These are phyloP conservation scores for Phytophthora melonis DNA, from an alignment of 352 stramenopile species.

Conservation along the genomic window DNA sequence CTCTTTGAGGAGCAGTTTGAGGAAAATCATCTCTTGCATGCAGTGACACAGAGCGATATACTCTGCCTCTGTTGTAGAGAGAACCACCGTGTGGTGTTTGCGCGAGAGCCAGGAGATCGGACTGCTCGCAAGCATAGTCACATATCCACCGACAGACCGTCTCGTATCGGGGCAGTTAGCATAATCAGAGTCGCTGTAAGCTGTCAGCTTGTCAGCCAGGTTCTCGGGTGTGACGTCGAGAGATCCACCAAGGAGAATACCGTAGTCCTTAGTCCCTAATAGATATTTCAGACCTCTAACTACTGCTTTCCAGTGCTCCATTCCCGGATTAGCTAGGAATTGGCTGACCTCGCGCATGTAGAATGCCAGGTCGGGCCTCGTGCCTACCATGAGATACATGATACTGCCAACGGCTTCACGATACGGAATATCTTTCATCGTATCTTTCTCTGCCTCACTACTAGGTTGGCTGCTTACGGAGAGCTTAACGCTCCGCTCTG, in stretches of 20 bases:
- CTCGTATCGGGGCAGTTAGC: too few species aligned
- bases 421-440: constrained; percentile 28
- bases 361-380: constrained; percentile 23
- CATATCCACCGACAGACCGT: too few species aligned
- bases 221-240: too few species aligned
- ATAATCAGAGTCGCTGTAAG: too few species aligned
- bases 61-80: constrained; percentile 2
- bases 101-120: constrained; percentile 16
- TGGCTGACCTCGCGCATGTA: constrained; percentile 32
- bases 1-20: constrained; percentile 10
- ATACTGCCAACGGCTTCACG: constrained; percentile 28
- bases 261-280: too few species aligned
- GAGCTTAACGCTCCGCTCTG: constrained; percentile 22
- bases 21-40: constrained; percentile 15
- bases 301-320: too few species aligned
- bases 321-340: constrained; percentile 29
- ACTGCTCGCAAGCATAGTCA: too few species aligned
- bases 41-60: constrained; percentile 10
- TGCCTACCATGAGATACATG: constrained; percentile 34
- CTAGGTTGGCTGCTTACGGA: constrained; percentile 10
- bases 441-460: constrained; percentile 14
- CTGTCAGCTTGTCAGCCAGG: too few species aligned
- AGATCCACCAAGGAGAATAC: too few species aligned
- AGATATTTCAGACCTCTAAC: too few species aligned
- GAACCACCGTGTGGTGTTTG: constrained; percentile 21